Percentiles rank a stretch among this genome's conserved stretches.
Conservation (phyloP, 306 rosid species). For the Cucurbita pepo region DNA sequence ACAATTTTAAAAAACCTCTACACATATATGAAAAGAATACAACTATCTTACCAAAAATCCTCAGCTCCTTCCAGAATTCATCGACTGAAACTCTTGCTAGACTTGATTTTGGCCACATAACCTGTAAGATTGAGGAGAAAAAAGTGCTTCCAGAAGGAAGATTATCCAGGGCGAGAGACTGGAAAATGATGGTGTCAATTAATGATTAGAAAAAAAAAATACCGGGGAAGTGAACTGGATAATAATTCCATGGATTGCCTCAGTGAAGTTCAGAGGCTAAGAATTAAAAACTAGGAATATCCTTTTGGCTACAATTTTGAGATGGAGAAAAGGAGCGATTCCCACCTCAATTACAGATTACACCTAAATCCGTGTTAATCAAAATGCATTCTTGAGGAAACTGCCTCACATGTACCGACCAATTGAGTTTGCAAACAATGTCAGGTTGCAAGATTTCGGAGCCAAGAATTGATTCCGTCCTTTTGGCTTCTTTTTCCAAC, state of each 20-base stretch:
- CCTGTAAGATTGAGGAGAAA: not conserved
- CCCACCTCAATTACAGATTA: slow-evolving; percentile 21
- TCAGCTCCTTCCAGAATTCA: not conserved
- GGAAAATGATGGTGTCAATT: not conserved
- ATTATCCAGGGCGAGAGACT: not conserved
- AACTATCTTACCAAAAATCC: not conserved
- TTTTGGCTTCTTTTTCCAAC: not conserved
- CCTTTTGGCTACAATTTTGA: slow-evolving; percentile 11
- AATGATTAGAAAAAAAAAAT: not conserved
- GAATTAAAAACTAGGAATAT: slow-evolving; percentile 1
- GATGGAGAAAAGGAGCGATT: not conserved
- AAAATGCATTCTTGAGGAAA: slow-evolving; percentile 15
- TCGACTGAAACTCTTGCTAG: not conserved
- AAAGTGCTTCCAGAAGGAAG: not conserved
- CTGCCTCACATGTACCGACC: not conserved
- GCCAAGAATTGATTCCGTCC: not conserved
- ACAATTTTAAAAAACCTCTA: no score
- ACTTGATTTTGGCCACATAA: not conserved
- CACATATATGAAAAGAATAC: not conserved
- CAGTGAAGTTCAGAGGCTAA: not conserved
- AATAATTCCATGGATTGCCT: not conserved
- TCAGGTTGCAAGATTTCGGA: slow-evolving; percentile 7
- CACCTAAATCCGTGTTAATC: slow-evolving; percentile 12
- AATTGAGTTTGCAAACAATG: not conserved
- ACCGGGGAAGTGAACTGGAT: not conserved